A percentile compares a stretch with the other conserved stretches of the same genome.
These are phyloP conservation scores for Fusarium pilosicola DNA, from an alignment of 2,329 filamentous ascomycete genomes.

Conservation along the genomic window DNA sequence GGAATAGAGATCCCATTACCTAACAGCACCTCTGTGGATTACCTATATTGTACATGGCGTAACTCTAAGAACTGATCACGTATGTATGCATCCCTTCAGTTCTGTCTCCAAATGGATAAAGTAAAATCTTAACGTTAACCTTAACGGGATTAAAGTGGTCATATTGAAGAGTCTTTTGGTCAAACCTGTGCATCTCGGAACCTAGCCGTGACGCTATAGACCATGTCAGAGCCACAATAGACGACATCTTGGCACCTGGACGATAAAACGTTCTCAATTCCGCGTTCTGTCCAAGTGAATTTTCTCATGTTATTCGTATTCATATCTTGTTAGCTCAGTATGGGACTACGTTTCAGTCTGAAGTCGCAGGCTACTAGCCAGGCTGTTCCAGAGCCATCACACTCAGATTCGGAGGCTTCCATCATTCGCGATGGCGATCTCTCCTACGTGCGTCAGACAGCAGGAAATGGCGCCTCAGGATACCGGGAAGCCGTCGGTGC, in stretches of 20 bases:
- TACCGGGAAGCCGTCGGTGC: constrained; percentile 72
- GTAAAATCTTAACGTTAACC: background rate
- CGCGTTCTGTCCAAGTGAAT: rapidly evolving
- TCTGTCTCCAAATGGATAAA: too few relatives aligned
- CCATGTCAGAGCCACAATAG: background rate
- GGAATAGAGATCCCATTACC: too few relatives aligned
- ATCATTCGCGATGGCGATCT: constrained; percentile 34
- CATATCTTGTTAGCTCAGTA: background rate
- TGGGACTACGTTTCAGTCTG: background rate
- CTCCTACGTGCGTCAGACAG: constrained; percentile 41
- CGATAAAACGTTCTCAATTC: background rate
- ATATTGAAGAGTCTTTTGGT: too few relatives aligned
- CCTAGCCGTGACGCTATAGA: background rate
- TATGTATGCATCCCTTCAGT: rapidly evolving
- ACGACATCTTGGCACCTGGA: background rate
- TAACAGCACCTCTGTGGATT: background rate
- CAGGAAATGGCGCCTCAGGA: constrained; percentile 60
- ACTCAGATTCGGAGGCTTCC: constrained; percentile 3
- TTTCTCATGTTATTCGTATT: rapidly evolving
- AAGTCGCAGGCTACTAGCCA: background rate
- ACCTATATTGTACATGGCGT: background rate
- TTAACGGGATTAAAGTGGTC: too few relatives aligned
- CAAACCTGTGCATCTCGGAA: rapidly evolving
- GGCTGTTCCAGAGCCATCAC: background rate
- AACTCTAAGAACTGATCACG: background rate